phyloP scores from a whole-genome alignment of 2,329 filamentous ascomycete genomes.

The Alternaria metachromatica region DNA sequence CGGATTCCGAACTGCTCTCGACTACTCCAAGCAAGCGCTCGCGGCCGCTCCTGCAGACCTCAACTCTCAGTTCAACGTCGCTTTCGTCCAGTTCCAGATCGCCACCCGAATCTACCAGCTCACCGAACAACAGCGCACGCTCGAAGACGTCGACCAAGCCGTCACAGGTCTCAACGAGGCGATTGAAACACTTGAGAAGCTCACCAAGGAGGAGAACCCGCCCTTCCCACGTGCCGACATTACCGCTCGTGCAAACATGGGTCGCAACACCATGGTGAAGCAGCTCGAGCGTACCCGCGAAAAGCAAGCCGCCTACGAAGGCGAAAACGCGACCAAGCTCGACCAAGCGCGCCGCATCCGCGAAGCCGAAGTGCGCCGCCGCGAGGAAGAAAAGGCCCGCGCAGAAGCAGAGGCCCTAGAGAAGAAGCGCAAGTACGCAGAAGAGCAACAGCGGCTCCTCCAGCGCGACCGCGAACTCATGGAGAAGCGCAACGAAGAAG shows the following conservation, averaged over 20 bases:
- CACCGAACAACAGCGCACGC: constrained; percentile 75
- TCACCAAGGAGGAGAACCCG: constrained; percentile 68
- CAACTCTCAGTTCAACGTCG: constrained; percentile 96
- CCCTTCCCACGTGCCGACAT: constrained; percentile 91
- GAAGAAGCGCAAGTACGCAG: constrained; percentile 79
- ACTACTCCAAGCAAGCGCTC: constrained; percentile 73
- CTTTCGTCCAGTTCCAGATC: constrained; percentile 95
- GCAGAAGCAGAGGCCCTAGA: constrained; percentile 74
- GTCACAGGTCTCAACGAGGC: constrained; percentile 82
- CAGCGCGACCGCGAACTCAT: constrained; percentile 76
- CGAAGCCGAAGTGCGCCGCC: constrained; percentile 77
- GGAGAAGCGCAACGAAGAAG: constrained; percentile 73
- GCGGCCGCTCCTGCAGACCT: constrained; percentile 80
- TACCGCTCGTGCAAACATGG: constrained; percentile 97
- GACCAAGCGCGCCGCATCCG: constrained; percentile 79
- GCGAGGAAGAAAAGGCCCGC: constrained; percentile 77
- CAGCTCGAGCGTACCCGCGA: constrained; percentile 87
- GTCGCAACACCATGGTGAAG: constrained; percentile 89
- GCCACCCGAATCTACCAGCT: constrained; percentile 80
- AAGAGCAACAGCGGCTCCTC: constrained; percentile 81
- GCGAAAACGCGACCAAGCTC: constrained; percentile 88
- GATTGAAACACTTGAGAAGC: constrained; percentile 70
- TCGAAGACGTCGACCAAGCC: constrained; percentile 81
- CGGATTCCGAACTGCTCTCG: constrained; percentile 69
- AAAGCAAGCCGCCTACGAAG: constrained; percentile 88